Conservation (phyloP, 768 basidiomycete species). For the Termitomyces sp. region DNA sequence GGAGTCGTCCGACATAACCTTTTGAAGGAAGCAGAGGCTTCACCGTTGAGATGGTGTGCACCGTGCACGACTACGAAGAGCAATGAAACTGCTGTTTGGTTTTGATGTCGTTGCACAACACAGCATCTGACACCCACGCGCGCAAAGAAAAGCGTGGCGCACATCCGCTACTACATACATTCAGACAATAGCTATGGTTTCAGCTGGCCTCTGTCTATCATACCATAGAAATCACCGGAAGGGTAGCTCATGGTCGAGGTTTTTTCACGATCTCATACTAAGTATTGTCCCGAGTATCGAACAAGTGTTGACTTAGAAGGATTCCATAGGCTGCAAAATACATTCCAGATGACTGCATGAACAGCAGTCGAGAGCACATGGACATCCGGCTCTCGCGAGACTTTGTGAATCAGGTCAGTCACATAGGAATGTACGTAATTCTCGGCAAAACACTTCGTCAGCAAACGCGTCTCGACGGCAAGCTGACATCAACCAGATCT, state of each 20-base stretch:
- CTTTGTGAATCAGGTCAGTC: background rate
- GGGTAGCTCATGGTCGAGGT: background rate
- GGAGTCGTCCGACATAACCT: constrained; percentile 40
- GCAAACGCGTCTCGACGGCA: background rate
- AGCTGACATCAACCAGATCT: background rate
- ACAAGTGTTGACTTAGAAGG: background rate
- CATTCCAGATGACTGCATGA: background rate
- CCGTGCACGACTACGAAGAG: background rate
- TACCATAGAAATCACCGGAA: background rate
- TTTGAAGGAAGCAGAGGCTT: background rate
- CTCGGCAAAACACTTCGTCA: background rate
- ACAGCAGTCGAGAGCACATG: background rate
- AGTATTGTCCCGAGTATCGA: background rate
- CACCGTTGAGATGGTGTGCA: background rate
- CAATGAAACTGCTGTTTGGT: constrained; percentile 1
- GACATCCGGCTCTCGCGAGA: background rate
- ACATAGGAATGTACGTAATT: background rate
- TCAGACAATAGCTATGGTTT: background rate
- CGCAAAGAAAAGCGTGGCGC: background rate
- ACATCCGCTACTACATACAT: too few species aligned
- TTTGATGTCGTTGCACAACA: background rate
- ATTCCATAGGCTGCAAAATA: background rate
- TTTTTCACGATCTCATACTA: background rate
- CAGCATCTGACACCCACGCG: too few species aligned
- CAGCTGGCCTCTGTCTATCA: background rate